phyloP scores from a whole-genome alignment of 441 rosid genomes.

The Pelargonium citronellum region DNA sequence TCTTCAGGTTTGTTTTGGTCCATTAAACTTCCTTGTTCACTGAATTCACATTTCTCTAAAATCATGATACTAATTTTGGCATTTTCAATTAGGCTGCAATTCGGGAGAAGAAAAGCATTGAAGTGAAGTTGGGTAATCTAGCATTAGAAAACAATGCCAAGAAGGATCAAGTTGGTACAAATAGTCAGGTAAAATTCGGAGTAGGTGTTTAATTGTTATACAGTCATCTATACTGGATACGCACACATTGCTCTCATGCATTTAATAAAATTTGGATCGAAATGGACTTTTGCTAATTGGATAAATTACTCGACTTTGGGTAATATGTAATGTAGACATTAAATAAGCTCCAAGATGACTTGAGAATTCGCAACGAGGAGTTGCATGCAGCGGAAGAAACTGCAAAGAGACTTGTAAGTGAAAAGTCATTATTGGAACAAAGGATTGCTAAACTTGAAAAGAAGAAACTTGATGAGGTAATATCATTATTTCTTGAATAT shows the following conservation, averaged over 20 bases:
- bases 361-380: conserved; percentile 54
- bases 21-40: conserved; percentile 9
- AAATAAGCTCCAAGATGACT: conserved; percentile 59
- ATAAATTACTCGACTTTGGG: conserved; percentile 18
- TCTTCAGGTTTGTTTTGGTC: conserved; percentile 51
- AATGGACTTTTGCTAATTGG: not conserved
- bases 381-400: conserved; percentile 48
- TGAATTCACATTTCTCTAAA: not conserved
- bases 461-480: conserved; percentile 71
- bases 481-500: conserved; percentile 8
- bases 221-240: too few species aligned
- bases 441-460: conserved; percentile 53
- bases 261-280: not conserved
- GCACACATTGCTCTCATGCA: too few species aligned
- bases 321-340: conserved; percentile 35
- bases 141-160: conserved; percentile 39
- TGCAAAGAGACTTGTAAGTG: conserved; percentile 44
- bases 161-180: conserved; percentile 35
- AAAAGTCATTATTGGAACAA: conserved; percentile 55
- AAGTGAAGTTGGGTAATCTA: conserved; percentile 43
- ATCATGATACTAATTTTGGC: conserved; percentile 12
- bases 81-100: conserved; percentile 44
- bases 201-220: conserved; percentile 1
- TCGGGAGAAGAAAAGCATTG: conserved; percentile 55
- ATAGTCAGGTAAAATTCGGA: conserved; percentile 44